Percentiles rank a stretch among this genome's conserved stretches.
Conservation (phyloP, 148 eudicot genomes). For the Rhododendron ferrugineum region DNA sequence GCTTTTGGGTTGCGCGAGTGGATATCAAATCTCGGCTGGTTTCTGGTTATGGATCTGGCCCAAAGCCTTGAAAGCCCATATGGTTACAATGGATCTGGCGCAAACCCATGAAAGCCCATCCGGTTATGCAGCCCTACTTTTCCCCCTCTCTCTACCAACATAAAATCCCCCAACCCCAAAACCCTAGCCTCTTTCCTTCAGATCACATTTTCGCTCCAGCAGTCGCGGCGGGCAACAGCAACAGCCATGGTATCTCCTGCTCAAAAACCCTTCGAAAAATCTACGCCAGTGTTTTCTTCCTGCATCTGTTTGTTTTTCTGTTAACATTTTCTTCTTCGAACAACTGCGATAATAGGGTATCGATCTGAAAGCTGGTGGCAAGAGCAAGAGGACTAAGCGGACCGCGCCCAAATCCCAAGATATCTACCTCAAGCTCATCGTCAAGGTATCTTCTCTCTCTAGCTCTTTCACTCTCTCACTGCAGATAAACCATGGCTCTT, state of each 20-base stretch:
- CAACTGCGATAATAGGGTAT: slow-evolving; percentile 32
- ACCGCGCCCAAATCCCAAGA: slow-evolving; percentile 57
- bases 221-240: slow-evolving; percentile 1
- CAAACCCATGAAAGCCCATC: background rate
- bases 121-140: background rate
- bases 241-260: slow-evolving; percentile 12
- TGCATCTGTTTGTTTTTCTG: background rate
- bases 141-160: background rate
- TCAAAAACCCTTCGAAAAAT: background rate
- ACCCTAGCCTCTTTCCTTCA: slow-evolving; percentile 13
- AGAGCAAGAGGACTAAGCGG: slow-evolving; percentile 50
- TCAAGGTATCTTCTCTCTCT: slow-evolving; percentile 29
- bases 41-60: background rate
- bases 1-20: background rate
- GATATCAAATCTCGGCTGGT: background rate
- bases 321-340: background rate
- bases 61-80: background rate
- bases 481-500: background rate
- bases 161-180: background rate
- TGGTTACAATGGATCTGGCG: background rate
- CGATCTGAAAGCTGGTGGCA: slow-evolving; percentile 56
- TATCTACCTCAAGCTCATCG: slow-evolving; percentile 51
- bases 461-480: background rate
- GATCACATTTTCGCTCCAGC: background rate
- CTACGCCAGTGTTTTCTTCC: background rate